Evolutionary conservation across 2,329 filamentous ascomycete species (phyloP), one percentile per base, ranked within the genome.

Genomic region (Beauveria sp.): DNA sequence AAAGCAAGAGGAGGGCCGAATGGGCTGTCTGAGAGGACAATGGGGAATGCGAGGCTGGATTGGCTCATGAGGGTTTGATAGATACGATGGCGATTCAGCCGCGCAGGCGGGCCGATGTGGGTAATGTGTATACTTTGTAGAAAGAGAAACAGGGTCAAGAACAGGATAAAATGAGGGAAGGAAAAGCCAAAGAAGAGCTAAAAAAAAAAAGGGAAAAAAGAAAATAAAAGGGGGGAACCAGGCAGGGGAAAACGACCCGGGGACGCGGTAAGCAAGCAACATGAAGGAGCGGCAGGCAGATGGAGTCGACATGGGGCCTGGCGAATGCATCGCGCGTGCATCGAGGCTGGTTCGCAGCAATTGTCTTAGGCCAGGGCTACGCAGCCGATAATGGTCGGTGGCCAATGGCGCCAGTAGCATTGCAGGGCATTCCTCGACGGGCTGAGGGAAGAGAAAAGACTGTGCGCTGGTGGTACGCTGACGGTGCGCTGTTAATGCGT

Each of bases 401-500:
- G 30, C 30, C 30, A 34, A 34, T 34, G 12, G 12, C 12, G 12
- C 12, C 12, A 14, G 30, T 34, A 34, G 30, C 30, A 34, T 12
- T 34, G 30, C 12, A 55, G 52, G 55, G 30, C 37, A 59, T 59
- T 51, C 46, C 46, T 34, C 56, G 47, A 7, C 9, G 56, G 24
- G 10, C 37, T 40, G 56, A 53, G 56, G 48, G 48, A 59, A 59
- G 56, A 53, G 56, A 59, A 52, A 53, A 59, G 56, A 52, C 56
- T n/a, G n/a, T 37, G 44, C 14, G 20, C 22, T 20, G 43, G 43
- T 46, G 43, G 18, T 47, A 14, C 24, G 20, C 20, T 34, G 30
- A 12, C 30, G 30, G 30, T 34, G 30, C 12, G 30, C 30, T 14
- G 12, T 34, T 34, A 14, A 34, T 34, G 30, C 30, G 30, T 34